Evolutionary conservation across 345 rosid genomes (phyloP).

Genomic region (Melaleuca quinquenervia): DNA sequence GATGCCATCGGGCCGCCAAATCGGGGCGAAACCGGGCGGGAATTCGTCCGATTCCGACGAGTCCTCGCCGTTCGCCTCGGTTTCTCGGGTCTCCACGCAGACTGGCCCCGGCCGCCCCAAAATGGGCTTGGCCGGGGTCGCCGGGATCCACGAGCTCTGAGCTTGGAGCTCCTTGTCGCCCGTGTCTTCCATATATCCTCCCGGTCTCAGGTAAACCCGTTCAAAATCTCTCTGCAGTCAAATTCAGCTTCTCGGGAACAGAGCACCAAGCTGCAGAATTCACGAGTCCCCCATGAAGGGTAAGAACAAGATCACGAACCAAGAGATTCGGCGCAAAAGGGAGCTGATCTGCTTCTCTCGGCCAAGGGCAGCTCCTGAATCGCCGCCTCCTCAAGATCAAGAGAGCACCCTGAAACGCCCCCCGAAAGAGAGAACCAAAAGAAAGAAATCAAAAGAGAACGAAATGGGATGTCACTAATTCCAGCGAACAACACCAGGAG

Average conservation of each 20-base stretch:
- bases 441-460: not conserved
- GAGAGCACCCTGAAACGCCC: not conserved
- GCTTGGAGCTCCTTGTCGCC: slow-evolving; percentile 9
- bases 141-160: slow-evolving; percentile 36
- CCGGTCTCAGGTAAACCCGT: not conserved
- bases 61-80: slow-evolving; percentile 5
- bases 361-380: not conserved
- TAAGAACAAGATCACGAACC: not conserved
- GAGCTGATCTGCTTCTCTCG: not conserved
- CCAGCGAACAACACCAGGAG: not conserved
- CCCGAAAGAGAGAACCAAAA: not conserved
- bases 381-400: not conserved
- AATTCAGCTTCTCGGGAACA: not conserved
- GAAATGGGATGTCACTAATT: not conserved
- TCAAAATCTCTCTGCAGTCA: not conserved
- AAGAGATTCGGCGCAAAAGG: not conserved
- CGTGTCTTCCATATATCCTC: slow-evolving; percentile 13
- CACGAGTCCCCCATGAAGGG: not conserved
- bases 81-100: slow-evolving; percentile 12
- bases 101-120: slow-evolving; percentile 15
- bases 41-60: slow-evolving; percentile 13
- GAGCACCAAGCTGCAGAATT: not conserved
- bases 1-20: slow-evolving; percentile 3
- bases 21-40: slow-evolving; percentile 10
- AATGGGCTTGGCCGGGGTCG: slow-evolving; percentile 29